Base-by-base conservation (phyloP, 1,284 basidiomycete genomes). In the Cryptococcus sp. region DNA sequence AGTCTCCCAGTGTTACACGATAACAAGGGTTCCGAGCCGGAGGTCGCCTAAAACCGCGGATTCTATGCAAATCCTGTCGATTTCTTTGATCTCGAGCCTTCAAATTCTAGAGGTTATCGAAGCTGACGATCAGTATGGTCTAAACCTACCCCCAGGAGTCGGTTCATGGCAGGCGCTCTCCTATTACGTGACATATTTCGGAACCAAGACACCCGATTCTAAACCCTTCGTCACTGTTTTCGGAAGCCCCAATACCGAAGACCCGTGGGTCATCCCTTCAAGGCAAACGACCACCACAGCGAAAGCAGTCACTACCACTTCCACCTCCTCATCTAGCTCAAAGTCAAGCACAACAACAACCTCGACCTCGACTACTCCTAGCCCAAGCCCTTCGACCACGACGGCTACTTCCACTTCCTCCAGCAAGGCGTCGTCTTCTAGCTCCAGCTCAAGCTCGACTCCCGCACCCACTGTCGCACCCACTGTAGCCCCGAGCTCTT, bases 171-270 rank as follows among this genome's bases (percentile, higher is more conserved):
- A 25, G 5, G 42, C 47, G 25, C 42, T 58, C 3, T 58, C 56
- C 1, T 53, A 25, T 37, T 58, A 58, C 36, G 56, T 58, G 25
- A 48, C 45, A 28, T 52, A 52, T 47, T 52, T 48, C 45, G 56
- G 56, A 45, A 55, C 53, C 9, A 46, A 45, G 24, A 52, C 41
- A 16, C 50, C 56, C 5, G 42, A 23, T 4, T 47, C 53, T 10
- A 42, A 41, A 2, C 50, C 56, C 14, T 45, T 46, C 11, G 46
- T 55, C 45, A 49, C 53, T 4, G 23, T 40, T 19, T 58, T 52
- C 45, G 48, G 46, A 24, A 24, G 11, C 28, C 10, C 34, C 11
- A 51, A 48, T 42, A 54, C 24, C 32, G 56, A 58, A 37, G 48
- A 52, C 36, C 56, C 56, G 2, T 58, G 56, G 56, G 46, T 25